Percentiles rank a stretch among this genome's conserved stretches.
Evolutionary conservation across 352 stramenopile genomes (phyloP).

Genomic region (Phytophthora podocarpi): DNA sequence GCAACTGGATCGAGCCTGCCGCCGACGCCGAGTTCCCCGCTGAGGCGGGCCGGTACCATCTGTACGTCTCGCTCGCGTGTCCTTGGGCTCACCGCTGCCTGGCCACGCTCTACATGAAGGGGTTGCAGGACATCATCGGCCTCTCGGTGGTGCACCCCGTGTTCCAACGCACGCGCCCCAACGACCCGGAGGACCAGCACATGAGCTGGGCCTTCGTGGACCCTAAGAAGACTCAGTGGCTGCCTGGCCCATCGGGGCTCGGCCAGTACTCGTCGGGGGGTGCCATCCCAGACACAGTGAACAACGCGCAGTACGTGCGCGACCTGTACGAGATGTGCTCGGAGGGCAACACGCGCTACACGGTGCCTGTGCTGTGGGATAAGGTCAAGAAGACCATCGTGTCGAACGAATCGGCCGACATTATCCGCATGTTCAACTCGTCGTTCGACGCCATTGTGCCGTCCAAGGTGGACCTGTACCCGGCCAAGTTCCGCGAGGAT

Average conservation of each 20-base stretch:
- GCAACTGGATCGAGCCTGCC: constrained; percentile 75
- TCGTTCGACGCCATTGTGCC: constrained; percentile 78
- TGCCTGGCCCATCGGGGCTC: constrained; percentile 66
- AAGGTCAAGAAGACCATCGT: constrained; percentile 91
- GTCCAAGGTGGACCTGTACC: constrained; percentile 82
- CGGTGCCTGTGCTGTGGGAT: constrained; percentile 93
- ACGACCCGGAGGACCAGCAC: constrained; percentile 72
- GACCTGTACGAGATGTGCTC: constrained; percentile 85
- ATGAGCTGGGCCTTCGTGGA: constrained; percentile 87
- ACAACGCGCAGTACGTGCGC: constrained; percentile 66
- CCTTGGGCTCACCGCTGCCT: constrained; percentile 87
- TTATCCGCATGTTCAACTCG: constrained; percentile 92
- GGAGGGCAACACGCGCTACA: constrained; percentile 81
- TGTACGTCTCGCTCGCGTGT: constrained; percentile 97
- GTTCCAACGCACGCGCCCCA: constrained; percentile 77
- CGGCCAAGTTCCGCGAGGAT: constrained; percentile 66
- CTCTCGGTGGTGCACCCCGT: constrained; percentile 92
- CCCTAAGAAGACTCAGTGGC: constrained; percentile 60
- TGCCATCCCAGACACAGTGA: constrained; percentile 67
- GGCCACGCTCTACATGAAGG: constrained; percentile 92
- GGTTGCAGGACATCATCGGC: constrained; percentile 94
- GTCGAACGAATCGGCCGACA: constrained; percentile 94
- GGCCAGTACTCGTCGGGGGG: constrained; percentile 74
- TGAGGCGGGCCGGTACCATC: constrained; percentile 86
- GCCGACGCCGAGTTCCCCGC: constrained; percentile 70